A percentile compares a stretch with the other conserved stretches of the same genome.
Evolutionary conservation across 305 asterid genomes (phyloP).

Genomic region (Ilex paraguariensis): DNA sequence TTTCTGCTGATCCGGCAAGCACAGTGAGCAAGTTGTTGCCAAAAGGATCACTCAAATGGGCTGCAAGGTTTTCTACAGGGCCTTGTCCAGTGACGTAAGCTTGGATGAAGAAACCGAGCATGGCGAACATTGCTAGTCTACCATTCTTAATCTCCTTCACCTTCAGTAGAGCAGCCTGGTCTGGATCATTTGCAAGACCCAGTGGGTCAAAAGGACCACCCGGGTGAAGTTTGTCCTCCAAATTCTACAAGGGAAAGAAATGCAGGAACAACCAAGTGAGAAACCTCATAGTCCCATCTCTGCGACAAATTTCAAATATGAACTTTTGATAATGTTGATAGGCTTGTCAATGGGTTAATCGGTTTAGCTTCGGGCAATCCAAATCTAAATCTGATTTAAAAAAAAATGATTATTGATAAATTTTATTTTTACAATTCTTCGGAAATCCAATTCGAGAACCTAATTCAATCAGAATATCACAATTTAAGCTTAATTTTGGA

Average conservation of each 20-base stretch:
- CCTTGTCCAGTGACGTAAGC: conserved; percentile 95
- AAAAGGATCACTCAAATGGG: conserved; percentile 93
- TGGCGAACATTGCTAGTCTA: conserved; percentile 86
- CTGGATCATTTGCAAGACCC: conserved; percentile 91
- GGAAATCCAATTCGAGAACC: no score
- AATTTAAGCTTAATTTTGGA: no score
- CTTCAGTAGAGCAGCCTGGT: conserved; percentile 88
- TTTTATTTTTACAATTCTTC: no score
- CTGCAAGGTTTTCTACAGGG: conserved; percentile 87
- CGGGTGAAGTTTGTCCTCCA: conserved; percentile 96
- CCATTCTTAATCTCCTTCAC: conserved; percentile 98
- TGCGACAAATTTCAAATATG: no score
- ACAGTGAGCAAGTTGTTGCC: conserved; percentile 97
- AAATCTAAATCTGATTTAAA: no score
- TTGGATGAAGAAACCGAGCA: conserved; percentile 94
- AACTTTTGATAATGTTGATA: no score
- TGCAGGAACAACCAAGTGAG: not conserved
- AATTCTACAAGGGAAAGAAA: conserved; percentile 32
- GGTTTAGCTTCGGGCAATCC: no score
- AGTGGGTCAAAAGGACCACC: conserved; percentile 97
- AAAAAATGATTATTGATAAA: no score
- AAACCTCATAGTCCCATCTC: no score
- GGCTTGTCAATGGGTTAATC: no score
- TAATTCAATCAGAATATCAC: no score
- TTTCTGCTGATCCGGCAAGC: conserved; percentile 67